Evolutionary conservation across 371 early-diverging fungal genomes (phyloP).

Genomic region (Syncephalastrum contaminatum): DNA sequence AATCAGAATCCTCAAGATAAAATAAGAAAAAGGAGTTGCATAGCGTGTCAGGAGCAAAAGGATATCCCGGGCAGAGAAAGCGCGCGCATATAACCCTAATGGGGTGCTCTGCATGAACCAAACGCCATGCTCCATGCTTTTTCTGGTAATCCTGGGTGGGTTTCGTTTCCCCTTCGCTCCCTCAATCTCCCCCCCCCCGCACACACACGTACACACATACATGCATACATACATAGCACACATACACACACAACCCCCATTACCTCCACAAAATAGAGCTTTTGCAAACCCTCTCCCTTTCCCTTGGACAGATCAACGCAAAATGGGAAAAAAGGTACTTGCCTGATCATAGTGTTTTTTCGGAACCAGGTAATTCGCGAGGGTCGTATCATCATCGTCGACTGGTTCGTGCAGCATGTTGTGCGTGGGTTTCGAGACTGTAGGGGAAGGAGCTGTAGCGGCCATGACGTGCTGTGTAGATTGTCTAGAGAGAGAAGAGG

Average conservation of each 20-base stretch:
- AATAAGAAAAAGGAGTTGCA: conserved; percentile 9
- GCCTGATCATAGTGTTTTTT: conserved; percentile 17
- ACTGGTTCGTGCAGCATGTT: conserved; percentile 6
- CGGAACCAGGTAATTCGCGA: conserved; percentile 17
- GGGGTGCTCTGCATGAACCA: too few species aligned
- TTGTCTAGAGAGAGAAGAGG: too few species aligned
- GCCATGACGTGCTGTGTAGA: neutral
- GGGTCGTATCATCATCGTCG: conserved; percentile 19
- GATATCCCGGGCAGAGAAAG: conserved; percentile 3
- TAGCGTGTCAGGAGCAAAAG: conserved; percentile 9
- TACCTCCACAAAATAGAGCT: neutral
- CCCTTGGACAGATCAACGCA: neutral
- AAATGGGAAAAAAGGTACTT: neutral
- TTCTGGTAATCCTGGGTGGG: conserved; percentile 3
- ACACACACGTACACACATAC: neutral
- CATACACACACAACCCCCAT: neutral
- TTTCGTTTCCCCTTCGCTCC: conserved; percentile 4
- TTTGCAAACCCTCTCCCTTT: neutral
- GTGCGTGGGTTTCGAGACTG: neutral
- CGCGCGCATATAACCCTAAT: too few species aligned
- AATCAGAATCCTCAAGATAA: conserved; percentile 8
- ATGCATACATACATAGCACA: neutral
- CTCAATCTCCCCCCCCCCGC: neutral
- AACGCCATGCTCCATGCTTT: neutral
- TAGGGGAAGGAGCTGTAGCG: conserved; percentile 1